A percentile compares a stretch with the other conserved stretches of the same genome.
phyloP scores from a whole-genome alignment of 108 stramenopile genomes.

The Bacterosira constricta region DNA sequence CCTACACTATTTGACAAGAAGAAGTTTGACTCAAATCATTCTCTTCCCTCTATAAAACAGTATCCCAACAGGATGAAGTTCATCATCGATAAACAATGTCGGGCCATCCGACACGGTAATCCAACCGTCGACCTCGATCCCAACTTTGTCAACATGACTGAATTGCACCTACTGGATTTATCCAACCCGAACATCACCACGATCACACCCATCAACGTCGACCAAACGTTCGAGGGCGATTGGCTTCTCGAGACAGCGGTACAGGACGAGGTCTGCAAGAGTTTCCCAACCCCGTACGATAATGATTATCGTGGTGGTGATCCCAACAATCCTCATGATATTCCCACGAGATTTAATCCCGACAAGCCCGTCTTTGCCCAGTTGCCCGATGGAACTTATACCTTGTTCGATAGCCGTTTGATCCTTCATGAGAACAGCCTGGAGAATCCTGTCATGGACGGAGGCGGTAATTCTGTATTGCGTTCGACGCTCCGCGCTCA shows the following conservation, averaged over 20 bases:
- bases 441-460: slow-evolving; percentile 46
- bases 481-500: slow-evolving; percentile 28
- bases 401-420: slow-evolving; percentile 39
- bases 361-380: slow-evolving; percentile 43
- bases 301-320: slow-evolving; percentile 51
- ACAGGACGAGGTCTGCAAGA: slow-evolving; percentile 33
- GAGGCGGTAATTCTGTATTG: slow-evolving; percentile 37
- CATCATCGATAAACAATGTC: slow-evolving; percentile 9
- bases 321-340: slow-evolving; percentile 22
- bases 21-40: no score
- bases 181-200: slow-evolving; percentile 13
- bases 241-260: slow-evolving; percentile 32
- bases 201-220: slow-evolving; percentile 27
- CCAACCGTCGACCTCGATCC: slow-evolving; percentile 49
- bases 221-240: slow-evolving; percentile 41
- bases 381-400: slow-evolving; percentile 33
- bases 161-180: slow-evolving; percentile 36
- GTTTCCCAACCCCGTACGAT: slow-evolving; percentile 46
- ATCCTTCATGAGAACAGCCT: slow-evolving; percentile 40
- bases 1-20: not conserved
- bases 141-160: slow-evolving; percentile 33
- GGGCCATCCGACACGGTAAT: slow-evolving; percentile 25
- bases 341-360: slow-evolving; percentile 35
- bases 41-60: not conserved
- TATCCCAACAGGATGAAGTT: slow-evolving; percentile 34